Conservation (phyloP, 495 filamentous ascomycete genomes). For the Tuber magnatum region DNA sequence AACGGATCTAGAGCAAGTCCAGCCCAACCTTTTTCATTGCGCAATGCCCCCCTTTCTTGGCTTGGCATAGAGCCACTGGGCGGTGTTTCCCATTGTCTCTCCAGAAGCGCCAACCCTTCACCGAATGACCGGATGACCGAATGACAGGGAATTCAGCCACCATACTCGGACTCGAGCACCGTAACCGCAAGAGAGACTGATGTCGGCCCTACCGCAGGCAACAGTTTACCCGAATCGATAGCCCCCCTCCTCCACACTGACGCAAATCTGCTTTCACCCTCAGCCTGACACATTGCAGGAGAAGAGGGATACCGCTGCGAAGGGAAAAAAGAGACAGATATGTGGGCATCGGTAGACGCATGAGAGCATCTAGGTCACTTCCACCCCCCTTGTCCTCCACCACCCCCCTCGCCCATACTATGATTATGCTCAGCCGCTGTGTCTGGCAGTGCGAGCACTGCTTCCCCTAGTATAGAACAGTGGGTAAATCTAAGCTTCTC, state of each 20-base stretch:
- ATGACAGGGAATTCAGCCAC: not conserved
- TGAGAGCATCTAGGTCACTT: not conserved
- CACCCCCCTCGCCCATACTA: not conserved
- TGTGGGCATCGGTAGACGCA: not conserved
- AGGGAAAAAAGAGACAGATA: not conserved
- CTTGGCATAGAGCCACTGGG: constrained; percentile 13
- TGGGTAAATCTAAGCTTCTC: not conserved
- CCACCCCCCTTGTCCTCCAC: not conserved
- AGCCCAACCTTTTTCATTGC: not conserved
- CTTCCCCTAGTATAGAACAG: not conserved
- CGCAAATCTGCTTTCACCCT: not conserved
- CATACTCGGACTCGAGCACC: not conserved
- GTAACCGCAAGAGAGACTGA: not conserved
- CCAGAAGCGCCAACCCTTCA: not conserved
- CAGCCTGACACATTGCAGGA: constrained; percentile 2
- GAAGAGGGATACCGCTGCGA: not conserved
- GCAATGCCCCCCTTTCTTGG: constrained; percentile 11
- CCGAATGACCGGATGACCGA: not conserved
- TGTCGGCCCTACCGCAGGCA: not conserved
- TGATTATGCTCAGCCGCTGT: not conserved
- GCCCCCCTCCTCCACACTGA: not conserved
- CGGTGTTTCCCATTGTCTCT: not conserved
- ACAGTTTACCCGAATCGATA: not conserved
- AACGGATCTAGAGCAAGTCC: not conserved
- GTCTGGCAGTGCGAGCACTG: not conserved